Evolutionary conservation across 2,329 filamentous ascomycete genomes (phyloP), one percentile per base, ranked within the genome.

Genomic region (Stagonosporopsis rhizophila): DNA sequence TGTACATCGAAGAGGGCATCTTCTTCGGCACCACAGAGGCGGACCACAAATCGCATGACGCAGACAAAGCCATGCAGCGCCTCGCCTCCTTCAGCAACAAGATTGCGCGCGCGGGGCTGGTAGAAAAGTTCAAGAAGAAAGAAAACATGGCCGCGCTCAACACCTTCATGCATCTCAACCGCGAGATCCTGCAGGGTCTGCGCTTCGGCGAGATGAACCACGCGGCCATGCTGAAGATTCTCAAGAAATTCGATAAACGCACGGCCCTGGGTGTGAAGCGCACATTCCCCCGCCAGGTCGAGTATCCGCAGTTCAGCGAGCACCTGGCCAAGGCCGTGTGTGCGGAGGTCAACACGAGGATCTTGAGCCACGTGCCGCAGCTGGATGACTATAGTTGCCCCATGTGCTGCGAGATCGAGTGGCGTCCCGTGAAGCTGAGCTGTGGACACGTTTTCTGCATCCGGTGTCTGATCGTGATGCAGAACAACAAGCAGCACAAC

Each of bases 211-310:
- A 95, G 70, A 87, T 96, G 62, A 96, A 96, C 68, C 85, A 86
- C 62, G 84, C 84, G 27, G 92, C 92, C 1, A 86, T 95, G 67
- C 80, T 80, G 30, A 96, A 96, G 75, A 96, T 96, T 47, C 77
- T 96, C 49, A 96, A 96, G 75, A 96, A 94, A 77, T 96, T 96
- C 71, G 90, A 95, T 76, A 96, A 96, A 76, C 85, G 87, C 56
- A 96, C 92, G 1, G 86, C 89, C 0, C 80, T 96, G 19, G 87
- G 88, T 23, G 87, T 89, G 1, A 86, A 86, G 35, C 79, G 83
- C 32, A 82, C 81, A 0, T 89, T 91, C 62, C 85, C 87, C 0
- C 78, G 80, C 8, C 79, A 81, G 22, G 81, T 90, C 48, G 79
- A 82, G 49, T 73, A 73, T 39, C 83, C 86, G 3, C 82, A 85